Conservation (phyloP, 2,329 filamentous ascomycete species). For the Sporothrix variecibatus region DNA sequence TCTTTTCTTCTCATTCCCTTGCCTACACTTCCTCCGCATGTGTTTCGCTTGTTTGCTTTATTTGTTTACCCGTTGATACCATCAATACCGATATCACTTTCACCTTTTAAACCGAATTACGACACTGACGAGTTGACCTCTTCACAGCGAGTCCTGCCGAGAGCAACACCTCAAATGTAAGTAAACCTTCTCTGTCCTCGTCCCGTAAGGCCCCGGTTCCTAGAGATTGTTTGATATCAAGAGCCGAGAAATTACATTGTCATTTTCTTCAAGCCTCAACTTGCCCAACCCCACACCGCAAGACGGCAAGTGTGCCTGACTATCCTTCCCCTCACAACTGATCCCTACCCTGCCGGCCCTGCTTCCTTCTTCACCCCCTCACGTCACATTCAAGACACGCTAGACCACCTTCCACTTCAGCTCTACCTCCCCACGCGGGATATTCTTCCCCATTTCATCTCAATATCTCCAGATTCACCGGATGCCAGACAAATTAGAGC, state of each 20-base stretch:
- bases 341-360: not conserved
- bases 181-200: slow-evolving; percentile 27
- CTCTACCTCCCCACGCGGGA: not conserved
- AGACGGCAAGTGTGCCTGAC: not conserved
- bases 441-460: not conserved
- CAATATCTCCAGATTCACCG: not conserved
- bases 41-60: not conserved
- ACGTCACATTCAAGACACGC: not conserved
- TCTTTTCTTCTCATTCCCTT: not conserved
- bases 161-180: slow-evolving; percentile 51
- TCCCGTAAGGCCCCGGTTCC: not conserved
- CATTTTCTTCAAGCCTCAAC: not conserved
- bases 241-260: not conserved
- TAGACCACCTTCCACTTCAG: not conserved
- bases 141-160: slow-evolving; percentile 47
- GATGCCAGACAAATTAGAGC: not conserved
- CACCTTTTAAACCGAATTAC: not conserved
- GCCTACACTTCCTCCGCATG: not conserved
- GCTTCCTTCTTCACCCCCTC: not conserved
- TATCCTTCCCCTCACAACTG: not conserved
- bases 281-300: not conserved
- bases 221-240: not conserved
- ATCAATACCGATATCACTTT: not conserved
- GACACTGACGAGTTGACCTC: not conserved
- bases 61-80: not conserved